Base-by-base conservation (phyloP, 768 basidiomycete genomes). In the Chalciporus piperatus region DNA sequence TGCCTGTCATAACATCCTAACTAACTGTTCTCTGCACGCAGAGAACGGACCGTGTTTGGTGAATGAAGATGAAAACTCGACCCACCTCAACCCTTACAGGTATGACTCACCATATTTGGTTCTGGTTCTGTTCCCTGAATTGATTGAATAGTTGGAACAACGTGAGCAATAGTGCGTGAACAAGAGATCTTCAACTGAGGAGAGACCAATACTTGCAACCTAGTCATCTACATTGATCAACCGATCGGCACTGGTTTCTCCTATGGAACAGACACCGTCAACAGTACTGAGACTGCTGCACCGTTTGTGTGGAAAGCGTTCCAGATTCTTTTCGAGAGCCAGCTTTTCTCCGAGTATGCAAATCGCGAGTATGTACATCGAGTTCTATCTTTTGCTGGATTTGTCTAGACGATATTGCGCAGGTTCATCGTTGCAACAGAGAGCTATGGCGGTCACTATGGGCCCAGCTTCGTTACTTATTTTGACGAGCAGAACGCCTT, bases 211-310 rank as follows among this genome's bases (percentile, higher is more conserved):
- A 11, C 9, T 46, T 1, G 8, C 9, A n/a, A 4, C 12, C 1
- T 45, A 86, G 84, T 87, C 67, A 80, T 87, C 30, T 86, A 85
- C 60, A 81, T 86, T 28, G 84, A 85, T 62, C 83, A 86, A 59
- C 84, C 84, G 4, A 80, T 86, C 33, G 82, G 82, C 0, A 77
- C 82, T 0, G 83, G 84, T 4, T 85, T 85, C 60, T 85, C 84
- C 0, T 78, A 76, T 49, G 83, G 84, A 14, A 73, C 64, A 0
- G 75, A 79, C 47, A 76, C 74, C 0, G 79, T 82, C n/a, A 82
- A 84, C 55, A 72, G 59, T 41, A 75, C 71, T 1, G 60, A 76
- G 32, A 51, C 78, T n/a, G 82, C 83, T 0, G 79, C 84, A 1
- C 75, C 77, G 0, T 74, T 75, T 17, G 74, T 85, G 6, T 85